Conservation (phyloP, 352 stramenopile species). For the Saprolegnia parasitica region DNA sequence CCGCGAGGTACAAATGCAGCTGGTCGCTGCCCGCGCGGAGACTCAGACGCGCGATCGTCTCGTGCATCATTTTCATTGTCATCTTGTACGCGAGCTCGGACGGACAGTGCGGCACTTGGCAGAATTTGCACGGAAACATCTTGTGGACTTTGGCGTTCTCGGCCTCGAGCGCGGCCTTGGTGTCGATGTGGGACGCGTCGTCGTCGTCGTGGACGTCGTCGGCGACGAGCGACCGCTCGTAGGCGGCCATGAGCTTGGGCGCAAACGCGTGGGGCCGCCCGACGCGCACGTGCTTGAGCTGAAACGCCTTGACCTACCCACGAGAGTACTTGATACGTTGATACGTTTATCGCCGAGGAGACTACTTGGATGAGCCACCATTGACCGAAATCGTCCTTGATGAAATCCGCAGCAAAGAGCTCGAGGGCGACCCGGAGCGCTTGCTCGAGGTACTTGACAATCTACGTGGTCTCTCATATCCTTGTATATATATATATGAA, state of each 20-base stretch:
- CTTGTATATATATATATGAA: too few relatives aligned
- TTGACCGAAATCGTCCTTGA: conserved; percentile 55
- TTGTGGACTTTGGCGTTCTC: conserved; percentile 49
- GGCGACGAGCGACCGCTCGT: conserved; percentile 45
- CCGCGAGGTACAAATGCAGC: neutral
- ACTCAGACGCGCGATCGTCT: conserved; percentile 66
- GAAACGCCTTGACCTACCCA: conserved; percentile 57
- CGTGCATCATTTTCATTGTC: conserved; percentile 84
- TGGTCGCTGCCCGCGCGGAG: conserved; percentile 35
- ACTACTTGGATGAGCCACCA: conserved; percentile 74
- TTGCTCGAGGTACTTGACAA: conserved; percentile 71
- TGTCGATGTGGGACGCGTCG: conserved; percentile 34
- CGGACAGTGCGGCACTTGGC: conserved; percentile 61
- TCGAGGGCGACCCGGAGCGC: conserved; percentile 54
- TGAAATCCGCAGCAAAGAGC: conserved; percentile 61
- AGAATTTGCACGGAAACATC: conserved; percentile 76
- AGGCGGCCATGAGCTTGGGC: conserved; percentile 17
- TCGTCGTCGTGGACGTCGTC: conserved; percentile 57
- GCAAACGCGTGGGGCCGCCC: neutral
- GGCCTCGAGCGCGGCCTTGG: conserved; percentile 14
- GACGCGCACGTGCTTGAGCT: conserved; percentile 35
- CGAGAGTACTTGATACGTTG: neutral
- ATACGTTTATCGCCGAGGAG: neutral
- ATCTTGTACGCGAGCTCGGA: conserved; percentile 82
- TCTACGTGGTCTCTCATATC: conserved; percentile 32